Evolutionary conservation across 208 protist genomes (phyloP).

Genomic region (Leishmania arabica): DNA sequence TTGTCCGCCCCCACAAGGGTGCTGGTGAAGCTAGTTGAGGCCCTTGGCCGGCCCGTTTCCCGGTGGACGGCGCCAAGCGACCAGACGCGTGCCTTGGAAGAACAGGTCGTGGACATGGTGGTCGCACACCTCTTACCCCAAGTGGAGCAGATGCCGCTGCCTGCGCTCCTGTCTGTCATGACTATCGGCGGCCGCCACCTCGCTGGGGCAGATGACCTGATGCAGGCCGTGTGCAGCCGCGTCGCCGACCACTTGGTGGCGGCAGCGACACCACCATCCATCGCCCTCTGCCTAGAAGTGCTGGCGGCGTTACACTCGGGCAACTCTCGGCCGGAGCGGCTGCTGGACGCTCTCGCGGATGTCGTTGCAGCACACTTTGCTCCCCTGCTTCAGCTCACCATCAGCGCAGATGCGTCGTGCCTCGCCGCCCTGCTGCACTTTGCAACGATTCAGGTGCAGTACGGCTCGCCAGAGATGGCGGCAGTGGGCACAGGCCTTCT

Average conservation of each 20-base stretch:
- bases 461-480: slow-evolving; percentile 52
- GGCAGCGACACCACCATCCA: not conserved
- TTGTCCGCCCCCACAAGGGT: slow-evolving; percentile 22
- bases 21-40: slow-evolving; percentile 32
- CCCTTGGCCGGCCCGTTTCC: slow-evolving; percentile 25
- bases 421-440: slow-evolving; percentile 24
- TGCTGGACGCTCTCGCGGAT: slow-evolving; percentile 48
- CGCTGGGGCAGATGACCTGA: not conserved
- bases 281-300: slow-evolving; percentile 20
- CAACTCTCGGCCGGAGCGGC: slow-evolving; percentile 38
- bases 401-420: not conserved
- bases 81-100: not conserved
- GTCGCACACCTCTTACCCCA: slow-evolving; percentile 11
- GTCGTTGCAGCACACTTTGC: slow-evolving; percentile 17
- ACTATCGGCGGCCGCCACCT: not conserved
- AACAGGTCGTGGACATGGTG: slow-evolving; percentile 12
- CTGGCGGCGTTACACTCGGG: slow-evolving; percentile 20
- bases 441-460: slow-evolving; percentile 32
- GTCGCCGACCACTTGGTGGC: slow-evolving; percentile 4
- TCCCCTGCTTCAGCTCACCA: not conserved
- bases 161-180: slow-evolving; percentile 30
- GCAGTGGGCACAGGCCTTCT: slow-evolving; percentile 21
- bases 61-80: slow-evolving; percentile 18
- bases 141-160: slow-evolving; percentile 20
- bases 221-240: slow-evolving; percentile 5